phyloP scores from a whole-genome alignment of 2,329 filamentous ascomycete genomes.

The Stemphylium vesicarium region DNA sequence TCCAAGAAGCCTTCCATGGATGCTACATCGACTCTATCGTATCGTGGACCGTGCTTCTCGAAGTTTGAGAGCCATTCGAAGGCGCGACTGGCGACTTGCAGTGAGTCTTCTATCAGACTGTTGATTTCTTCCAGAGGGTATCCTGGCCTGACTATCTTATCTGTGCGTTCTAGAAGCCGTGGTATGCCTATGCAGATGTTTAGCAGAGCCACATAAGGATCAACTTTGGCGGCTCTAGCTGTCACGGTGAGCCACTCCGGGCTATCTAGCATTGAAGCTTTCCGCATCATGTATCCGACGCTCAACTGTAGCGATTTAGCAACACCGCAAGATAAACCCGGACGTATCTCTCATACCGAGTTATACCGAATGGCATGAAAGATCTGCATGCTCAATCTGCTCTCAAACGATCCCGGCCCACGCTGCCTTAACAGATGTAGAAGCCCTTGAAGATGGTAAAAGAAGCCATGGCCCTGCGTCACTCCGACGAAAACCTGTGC shows the following conservation, averaged over 20 bases:
- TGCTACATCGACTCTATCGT: conserved; percentile 31
- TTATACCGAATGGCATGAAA: conserved; percentile 47
- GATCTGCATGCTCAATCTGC: conserved; percentile 38
- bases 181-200: conserved; percentile 45
- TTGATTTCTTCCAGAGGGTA: conserved; percentile 25
- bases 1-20: conserved; percentile 36
- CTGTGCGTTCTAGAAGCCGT: conserved; percentile 43
- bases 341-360: conserved; percentile 27
- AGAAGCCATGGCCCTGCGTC: conserved; percentile 44
- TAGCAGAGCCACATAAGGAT: conserved; percentile 43
- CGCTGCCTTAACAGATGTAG: conserved; percentile 41
- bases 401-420: conserved; percentile 41
- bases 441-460: conserved; percentile 47
- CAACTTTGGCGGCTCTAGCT: conserved; percentile 35
- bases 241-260: conserved; percentile 45
- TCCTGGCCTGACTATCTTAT: conserved; percentile 21
- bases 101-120: conserved; percentile 34
- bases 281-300: conserved; percentile 45
- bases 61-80: conserved; percentile 42
- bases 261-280: conserved; percentile 43
- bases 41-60: conserved; percentile 38
- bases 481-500: conserved; percentile 44
- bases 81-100: conserved; percentile 30
- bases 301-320: conserved; percentile 33
- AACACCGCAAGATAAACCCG: neutral